These are phyloP conservation scores for Pelargonium cotyledonis DNA, from an alignment of 441 rosid genomes.

Conservation along the genomic window DNA sequence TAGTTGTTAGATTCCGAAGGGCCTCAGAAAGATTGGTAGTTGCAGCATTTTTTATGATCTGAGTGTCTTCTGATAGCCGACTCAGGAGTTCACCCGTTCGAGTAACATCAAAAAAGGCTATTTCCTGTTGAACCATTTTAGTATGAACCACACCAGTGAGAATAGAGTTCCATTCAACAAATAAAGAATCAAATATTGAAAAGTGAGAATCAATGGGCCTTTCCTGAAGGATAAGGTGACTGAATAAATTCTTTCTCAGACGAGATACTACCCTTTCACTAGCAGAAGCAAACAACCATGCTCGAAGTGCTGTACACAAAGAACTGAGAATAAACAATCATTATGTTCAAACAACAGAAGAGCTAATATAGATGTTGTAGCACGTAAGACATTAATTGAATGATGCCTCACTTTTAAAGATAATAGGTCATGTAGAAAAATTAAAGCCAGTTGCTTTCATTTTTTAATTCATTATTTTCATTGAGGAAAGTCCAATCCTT, in stretches of 20 bases:
- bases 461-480: too few species aligned
- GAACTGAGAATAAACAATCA: constrained; percentile 42
- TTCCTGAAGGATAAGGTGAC: constrained; percentile 81
- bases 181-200: not conserved
- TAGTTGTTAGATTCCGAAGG: constrained; percentile 69
- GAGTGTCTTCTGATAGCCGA: constrained; percentile 90
- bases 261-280: constrained; percentile 96
- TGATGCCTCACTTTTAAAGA: too few species aligned
- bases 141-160: constrained; percentile 5
- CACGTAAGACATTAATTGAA: too few species aligned
- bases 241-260: constrained; percentile 67
- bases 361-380: not conserved
- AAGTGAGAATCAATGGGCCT: constrained; percentile 2
- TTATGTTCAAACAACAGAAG: not conserved
- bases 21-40: constrained; percentile 95
- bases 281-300: constrained; percentile 81
- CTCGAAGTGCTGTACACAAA: constrained; percentile 68
- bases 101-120: constrained; percentile 87
- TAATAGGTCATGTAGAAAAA: too few species aligned
- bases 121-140: constrained; percentile 47
- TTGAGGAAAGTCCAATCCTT: too few species aligned
- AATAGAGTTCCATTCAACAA: not conserved
- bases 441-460: too few species aligned
- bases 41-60: constrained; percentile 93
- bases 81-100: constrained; percentile 92